phyloP scores from a whole-genome alignment of 2,329 filamentous ascomycete species.

The Neofusicoccum ribis region DNA sequence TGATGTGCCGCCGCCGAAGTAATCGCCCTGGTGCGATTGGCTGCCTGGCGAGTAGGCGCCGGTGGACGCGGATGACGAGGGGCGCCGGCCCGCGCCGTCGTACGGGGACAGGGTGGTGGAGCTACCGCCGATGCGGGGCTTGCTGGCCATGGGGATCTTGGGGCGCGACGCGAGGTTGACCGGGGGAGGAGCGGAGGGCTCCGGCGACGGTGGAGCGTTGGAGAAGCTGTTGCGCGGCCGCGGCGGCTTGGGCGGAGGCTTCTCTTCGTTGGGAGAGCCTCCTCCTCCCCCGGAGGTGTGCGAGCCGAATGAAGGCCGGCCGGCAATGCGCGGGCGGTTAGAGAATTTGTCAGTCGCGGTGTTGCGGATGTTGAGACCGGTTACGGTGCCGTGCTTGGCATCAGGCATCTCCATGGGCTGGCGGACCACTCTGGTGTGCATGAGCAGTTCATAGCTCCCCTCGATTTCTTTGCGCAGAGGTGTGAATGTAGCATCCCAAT shows the following conservation, averaged over 20 bases:
- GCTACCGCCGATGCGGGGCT: conserved; percentile 10
- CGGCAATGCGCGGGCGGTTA: conserved; percentile 21
- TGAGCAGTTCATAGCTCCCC: conserved; percentile 59
- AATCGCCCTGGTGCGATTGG: conserved; percentile 3
- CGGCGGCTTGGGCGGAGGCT: conserved; percentile 14
- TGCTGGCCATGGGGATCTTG: conserved; percentile 25
- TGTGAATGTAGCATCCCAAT: conserved; percentile 65
- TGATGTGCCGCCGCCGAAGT: conserved; percentile 26
- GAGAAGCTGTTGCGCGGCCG: conserved; percentile 8
- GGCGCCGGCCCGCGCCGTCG: conserved; percentile 31
- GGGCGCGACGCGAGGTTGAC: conserved; percentile 31
- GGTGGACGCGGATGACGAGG: conserved; percentile 44
- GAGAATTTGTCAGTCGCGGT: conserved; percentile 30
- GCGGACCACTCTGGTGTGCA: conserved; percentile 66
- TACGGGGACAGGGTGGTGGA: conserved; percentile 5
- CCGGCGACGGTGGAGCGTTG: conserved; percentile 15
- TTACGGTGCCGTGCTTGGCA: conserved; percentile 45
- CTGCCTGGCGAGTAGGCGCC: conserved; percentile 43
- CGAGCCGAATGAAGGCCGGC: conserved; percentile 29
- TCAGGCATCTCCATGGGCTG: conserved; percentile 55
- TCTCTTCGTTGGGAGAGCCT: background rate
- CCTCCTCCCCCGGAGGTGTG: background rate
- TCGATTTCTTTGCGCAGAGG: conserved; percentile 68
- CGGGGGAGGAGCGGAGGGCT: conserved; percentile 5
- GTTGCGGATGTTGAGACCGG: conserved; percentile 51